Percentiles rank a stretch among this genome's conserved stretches.
These are phyloP conservation scores for Coccomyxa sp. DNA, from an alignment of 139 green algal genomes.

Conservation along the genomic window DNA sequence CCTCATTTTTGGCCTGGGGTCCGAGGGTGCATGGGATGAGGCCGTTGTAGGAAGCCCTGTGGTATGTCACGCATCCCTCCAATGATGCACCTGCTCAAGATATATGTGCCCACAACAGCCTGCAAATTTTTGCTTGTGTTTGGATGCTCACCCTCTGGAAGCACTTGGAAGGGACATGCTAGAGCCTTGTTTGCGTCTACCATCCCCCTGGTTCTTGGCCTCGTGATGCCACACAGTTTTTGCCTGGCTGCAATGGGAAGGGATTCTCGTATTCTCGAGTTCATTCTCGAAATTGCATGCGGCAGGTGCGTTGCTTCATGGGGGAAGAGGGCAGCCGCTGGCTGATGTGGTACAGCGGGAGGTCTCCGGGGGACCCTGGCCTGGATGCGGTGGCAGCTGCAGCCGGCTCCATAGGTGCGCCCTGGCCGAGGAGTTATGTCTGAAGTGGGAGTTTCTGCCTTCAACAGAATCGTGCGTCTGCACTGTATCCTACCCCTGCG, in stretches of 20 bases:
- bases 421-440: background rate
- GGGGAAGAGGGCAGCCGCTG: constrained; percentile 78
- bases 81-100: background rate
- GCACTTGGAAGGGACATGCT: no score
- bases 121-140: no score
- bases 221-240: no score
- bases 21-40: background rate
- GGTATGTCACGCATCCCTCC: background rate
- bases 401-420: constrained; percentile 54
- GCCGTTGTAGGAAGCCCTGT: background rate
- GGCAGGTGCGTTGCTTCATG: constrained; percentile 70
- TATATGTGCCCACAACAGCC: no score
- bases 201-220: no score
- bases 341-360: constrained; percentile 87
- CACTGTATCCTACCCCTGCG: background rate
- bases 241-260: no score
- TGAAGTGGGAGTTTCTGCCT: background rate
- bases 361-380: constrained; percentile 4
- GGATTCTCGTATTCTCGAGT: no score
- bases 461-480: background rate
- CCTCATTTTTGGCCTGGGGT: background rate
- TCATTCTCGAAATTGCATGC: no score
- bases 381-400: constrained; percentile 50
- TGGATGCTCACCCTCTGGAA: no score
- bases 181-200: no score